These are phyloP conservation scores for Sphenostylis stenocarpa DNA, from an alignment of 306 rosid species.

Conservation along the genomic window DNA sequence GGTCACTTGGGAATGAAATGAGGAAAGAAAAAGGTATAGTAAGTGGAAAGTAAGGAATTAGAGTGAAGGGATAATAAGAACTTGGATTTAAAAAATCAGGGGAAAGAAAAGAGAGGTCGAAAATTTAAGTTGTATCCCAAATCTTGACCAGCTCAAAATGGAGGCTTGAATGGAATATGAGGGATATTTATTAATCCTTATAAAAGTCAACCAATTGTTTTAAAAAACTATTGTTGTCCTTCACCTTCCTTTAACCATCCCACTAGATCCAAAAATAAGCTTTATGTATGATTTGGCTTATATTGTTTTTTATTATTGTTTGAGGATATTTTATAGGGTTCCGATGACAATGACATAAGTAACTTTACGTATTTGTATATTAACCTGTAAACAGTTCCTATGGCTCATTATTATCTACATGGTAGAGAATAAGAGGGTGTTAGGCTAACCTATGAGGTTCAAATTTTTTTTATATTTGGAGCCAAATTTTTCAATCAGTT, in stretches of 20 bases:
- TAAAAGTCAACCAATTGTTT: not conserved
- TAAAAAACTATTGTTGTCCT: not conserved
- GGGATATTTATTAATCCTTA: not conserved
- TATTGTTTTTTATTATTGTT: not conserved
- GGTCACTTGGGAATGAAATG: not conserved
- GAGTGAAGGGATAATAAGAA: not conserved
- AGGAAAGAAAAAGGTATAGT: not conserved
- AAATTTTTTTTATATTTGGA: not conserved
- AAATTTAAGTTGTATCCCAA: not conserved
- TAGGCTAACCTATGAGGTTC: not conserved
- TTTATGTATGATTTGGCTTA: not conserved
- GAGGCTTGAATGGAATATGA: not conserved
- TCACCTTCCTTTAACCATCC: not conserved
- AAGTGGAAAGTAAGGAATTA: not conserved
- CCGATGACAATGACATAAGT: too few relatives aligned
- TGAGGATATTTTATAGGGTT: not conserved
- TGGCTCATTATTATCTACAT: too few relatives aligned
- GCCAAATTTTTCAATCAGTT: not conserved
- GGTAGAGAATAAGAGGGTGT: not conserved
- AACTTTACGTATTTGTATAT: too few relatives aligned
- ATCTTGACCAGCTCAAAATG: slow-evolving; percentile 6
- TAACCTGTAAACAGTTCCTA: too few relatives aligned
- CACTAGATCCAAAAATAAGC: not conserved
- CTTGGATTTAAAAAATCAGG: not conserved
- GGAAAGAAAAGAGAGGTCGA: not conserved